Evolutionary conservation across 2,329 filamentous ascomycete genomes (phyloP).

Genomic region (Xylariaceae sp.): DNA sequence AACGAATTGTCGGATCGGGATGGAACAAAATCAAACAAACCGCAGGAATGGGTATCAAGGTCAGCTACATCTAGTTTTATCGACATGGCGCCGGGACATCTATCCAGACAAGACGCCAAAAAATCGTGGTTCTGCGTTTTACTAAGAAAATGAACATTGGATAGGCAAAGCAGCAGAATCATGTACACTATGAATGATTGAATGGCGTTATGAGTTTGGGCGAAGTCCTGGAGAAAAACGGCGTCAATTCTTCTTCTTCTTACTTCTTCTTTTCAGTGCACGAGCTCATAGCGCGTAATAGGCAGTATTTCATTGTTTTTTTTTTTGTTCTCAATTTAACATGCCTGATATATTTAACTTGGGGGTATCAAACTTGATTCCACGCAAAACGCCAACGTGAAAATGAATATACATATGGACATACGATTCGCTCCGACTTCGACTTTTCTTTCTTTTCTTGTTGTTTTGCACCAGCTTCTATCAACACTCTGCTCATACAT

Average conservation of each 20-base stretch:
- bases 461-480: not conserved
- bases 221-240: not conserved
- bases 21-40: conserved; percentile 82
- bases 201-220: conserved; percentile 19
- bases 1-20: conserved; percentile 59
- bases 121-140: conserved; percentile 7
- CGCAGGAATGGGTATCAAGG: conserved; percentile 93
- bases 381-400: conserved; percentile 24
- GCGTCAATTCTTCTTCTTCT: not conserved
- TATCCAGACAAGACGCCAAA: conserved; percentile 2
- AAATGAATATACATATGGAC: conserved; percentile 19
- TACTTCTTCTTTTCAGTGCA: not conserved
- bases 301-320: not conserved
- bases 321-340: not conserved
- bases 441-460: not conserved
- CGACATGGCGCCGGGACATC: not conserved
- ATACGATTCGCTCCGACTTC: not conserved
- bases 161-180: conserved; percentile 5
- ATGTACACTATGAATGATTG: conserved; percentile 25
- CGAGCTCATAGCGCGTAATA: not conserved
- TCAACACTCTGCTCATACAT: not conserved
- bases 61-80: conserved; percentile 74
- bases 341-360: conserved; percentile 1
- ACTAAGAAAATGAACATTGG: too few relatives aligned
- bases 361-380: conserved; percentile 20